Evolutionary conservation across 2,329 filamentous ascomycete species (phyloP), one percentile per base, ranked within the genome.

Genomic region (Xylariaceae sp.): DNA sequence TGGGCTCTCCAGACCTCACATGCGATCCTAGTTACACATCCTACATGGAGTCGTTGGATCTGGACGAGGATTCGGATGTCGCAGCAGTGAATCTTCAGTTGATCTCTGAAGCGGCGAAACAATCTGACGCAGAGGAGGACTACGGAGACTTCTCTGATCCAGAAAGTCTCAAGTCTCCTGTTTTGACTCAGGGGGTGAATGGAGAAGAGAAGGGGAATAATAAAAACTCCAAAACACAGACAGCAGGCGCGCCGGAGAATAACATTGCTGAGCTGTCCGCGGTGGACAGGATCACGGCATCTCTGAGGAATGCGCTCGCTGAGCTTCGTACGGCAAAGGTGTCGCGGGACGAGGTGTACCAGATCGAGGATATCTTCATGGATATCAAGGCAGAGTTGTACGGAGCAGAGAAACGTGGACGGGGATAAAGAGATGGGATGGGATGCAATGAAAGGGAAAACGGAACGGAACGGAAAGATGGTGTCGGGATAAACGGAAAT

Each of bases 311-410:
- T 17, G 77, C 88, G 0, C 73, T 94, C 23, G 77, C 79, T 17
- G 80, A 85, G 63, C 77, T 92, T 59, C 82, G 80, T 56, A 76
- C 75, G 34, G 78, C 85, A 18, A 77, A 82, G 13, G 74, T 95
- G 48, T 84, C 84, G 13, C 80, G 83, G 9, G 78, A 82, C 9
- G 85, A 90, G 62, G 83, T 91, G 56, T 81, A 86, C 60, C 80
- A 87, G 70, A 80, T 94, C 65, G 90, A 94, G 69, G 88, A 92
- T 70, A 76, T 90, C 67, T 79, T 94, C 70, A 90, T 92, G 77
- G 88, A 93, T 71, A 84, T 93, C 64, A 87, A 89, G 72, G 80
- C 83, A 63, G 85, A 88, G 71, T 80, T 92, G 55, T 89, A 88
- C 71, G 84, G 87, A 58, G 90, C 89, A 13, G 86, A 86, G 67